Evolutionary conservation across 257 asterid genomes (phyloP).

Genomic region (Salvia rosmarinus): DNA sequence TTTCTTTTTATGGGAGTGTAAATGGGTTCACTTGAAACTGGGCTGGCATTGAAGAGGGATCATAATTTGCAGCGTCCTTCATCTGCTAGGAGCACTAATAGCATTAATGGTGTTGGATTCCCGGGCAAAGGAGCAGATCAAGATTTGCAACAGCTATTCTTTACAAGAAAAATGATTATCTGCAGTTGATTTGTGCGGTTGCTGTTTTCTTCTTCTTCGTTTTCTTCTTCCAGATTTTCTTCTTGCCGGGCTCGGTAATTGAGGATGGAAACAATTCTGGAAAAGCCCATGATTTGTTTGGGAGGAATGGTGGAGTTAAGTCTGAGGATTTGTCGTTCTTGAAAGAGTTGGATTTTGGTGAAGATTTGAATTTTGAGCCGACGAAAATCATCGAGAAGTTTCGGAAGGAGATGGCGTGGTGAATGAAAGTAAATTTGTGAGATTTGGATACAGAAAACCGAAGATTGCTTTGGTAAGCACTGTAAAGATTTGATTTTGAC

Average conservation of each 20-base stretch:
- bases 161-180: conserved; percentile 63
- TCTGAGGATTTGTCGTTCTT: conserved; percentile 50
- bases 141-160: conserved; percentile 72
- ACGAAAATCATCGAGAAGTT: conserved; percentile 56
- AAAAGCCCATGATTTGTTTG: conserved; percentile 36
- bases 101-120: conserved; percentile 34
- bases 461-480: conserved; percentile 77
- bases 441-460: conserved; percentile 74
- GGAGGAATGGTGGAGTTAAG: conserved; percentile 34
- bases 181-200: conserved; percentile 71
- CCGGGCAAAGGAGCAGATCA: conserved; percentile 75
- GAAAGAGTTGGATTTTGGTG: conserved; percentile 81
- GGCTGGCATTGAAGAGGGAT: conserved; percentile 65
- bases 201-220: conserved; percentile 68
- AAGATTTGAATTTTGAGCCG: conserved; percentile 69
- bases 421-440: conserved; percentile 50
- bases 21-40: conserved; percentile 91
- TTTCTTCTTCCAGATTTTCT: conserved; percentile 69
- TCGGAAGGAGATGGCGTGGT: conserved; percentile 42
- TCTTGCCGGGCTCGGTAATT: conserved; percentile 66
- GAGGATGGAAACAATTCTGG: conserved; percentile 53
- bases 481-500: conserved; percentile 10
- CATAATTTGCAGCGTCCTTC: conserved; percentile 53
- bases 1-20: conserved; percentile 57
- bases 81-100: conserved; percentile 37